Conservation (phyloP, 2,329 filamentous ascomycete genomes). For the Cladosporium halotolerans region DNA sequence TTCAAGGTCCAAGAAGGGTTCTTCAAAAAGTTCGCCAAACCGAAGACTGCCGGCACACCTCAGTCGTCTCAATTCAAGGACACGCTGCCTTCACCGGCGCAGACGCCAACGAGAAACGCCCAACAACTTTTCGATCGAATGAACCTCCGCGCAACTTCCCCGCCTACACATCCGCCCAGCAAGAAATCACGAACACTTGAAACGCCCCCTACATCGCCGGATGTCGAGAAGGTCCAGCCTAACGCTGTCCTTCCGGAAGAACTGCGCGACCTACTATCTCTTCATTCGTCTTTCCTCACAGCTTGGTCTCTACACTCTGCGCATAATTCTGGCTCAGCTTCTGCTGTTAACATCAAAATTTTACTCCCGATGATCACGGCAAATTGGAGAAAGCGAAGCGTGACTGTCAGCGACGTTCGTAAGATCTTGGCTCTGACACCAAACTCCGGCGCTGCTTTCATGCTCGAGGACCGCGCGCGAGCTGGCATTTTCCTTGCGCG, state of each 20-base stretch:
- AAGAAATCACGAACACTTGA: constrained; percentile 20
- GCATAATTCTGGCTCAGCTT: constrained; percentile 40
- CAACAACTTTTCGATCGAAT: constrained; percentile 30
- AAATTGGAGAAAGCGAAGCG: constrained; percentile 41
- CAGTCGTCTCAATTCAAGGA: constrained; percentile 30
- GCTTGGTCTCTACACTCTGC: constrained; percentile 46
- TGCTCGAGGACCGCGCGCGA: constrained; percentile 25
- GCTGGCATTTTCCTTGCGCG: constrained; percentile 22
- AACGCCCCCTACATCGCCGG: constrained; percentile 30
- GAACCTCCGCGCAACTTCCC: constrained; percentile 21
- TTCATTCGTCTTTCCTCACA: constrained; percentile 44
- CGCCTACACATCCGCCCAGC: constrained; percentile 17
- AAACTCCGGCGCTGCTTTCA: constrained; percentile 17
- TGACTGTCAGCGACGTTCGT: constrained; percentile 42
- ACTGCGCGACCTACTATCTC: constrained; percentile 38
- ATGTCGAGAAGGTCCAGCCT: constrained; percentile 16
- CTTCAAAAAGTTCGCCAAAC: constrained; percentile 15
- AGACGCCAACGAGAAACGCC: constrained; percentile 32
- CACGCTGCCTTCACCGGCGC: constrained; percentile 24
- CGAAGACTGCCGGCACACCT: constrained; percentile 19
- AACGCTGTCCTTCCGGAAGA: constrained; percentile 32
- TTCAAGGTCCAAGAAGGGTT: constrained; percentile 10
- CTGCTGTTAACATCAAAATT: constrained; percentile 37
- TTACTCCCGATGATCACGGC: constrained; percentile 37
- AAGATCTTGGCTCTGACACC: constrained; percentile 38